phyloP scores from a whole-genome alignment of 2,329 filamentous ascomycete genomes.

The Hypoxylon sp. region DNA sequence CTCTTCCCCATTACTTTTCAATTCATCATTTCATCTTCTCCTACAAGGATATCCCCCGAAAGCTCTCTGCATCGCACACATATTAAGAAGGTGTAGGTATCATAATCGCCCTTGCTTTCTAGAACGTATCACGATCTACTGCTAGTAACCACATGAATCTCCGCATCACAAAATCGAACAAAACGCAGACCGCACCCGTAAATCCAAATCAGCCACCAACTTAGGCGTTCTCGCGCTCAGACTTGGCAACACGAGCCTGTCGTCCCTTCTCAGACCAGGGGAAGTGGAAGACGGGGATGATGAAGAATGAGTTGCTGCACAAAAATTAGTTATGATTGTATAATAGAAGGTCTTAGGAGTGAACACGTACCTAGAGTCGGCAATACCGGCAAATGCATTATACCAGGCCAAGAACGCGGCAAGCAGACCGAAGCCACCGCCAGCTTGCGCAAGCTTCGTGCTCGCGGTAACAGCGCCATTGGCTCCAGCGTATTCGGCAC shows the following conservation, averaged over 20 bases:
- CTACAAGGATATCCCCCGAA: slow-evolving; percentile 12
- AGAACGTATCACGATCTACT: slow-evolving; percentile 21
- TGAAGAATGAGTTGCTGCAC: slow-evolving; percentile 85
- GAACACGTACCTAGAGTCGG: slow-evolving; percentile 73
- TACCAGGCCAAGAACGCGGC: slow-evolving; percentile 90
- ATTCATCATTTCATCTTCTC: slow-evolving; percentile 13
- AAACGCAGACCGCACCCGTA: slow-evolving; percentile 2
- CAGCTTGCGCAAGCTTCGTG: slow-evolving; percentile 73
- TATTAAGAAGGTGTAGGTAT: slow-evolving; percentile 33
- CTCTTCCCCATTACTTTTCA: slow-evolving; percentile 5
- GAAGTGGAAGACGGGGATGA: slow-evolving; percentile 93
- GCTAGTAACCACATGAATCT: slow-evolving; percentile 11
- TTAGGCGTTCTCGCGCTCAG: slow-evolving; percentile 59
- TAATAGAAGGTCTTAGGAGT: background rate
- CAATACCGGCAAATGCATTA: slow-evolving; percentile 86
- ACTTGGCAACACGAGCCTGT: slow-evolving; percentile 67
- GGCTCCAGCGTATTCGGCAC: slow-evolving; percentile 71
- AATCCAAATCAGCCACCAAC: background rate
- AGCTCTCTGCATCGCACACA: slow-evolving; percentile 7
- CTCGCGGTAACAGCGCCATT: slow-evolving; percentile 64
- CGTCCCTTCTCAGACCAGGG: slow-evolving; percentile 89
- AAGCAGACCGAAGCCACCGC: slow-evolving; percentile 84
- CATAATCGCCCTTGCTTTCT: slow-evolving; percentile 14
- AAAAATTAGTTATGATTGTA: slow-evolving; percentile 54
- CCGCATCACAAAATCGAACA: slow-evolving; percentile 14